phyloP scores from a whole-genome alignment of 2,329 filamentous ascomycete species.

The Stagonosporopsis rhizophila region DNA sequence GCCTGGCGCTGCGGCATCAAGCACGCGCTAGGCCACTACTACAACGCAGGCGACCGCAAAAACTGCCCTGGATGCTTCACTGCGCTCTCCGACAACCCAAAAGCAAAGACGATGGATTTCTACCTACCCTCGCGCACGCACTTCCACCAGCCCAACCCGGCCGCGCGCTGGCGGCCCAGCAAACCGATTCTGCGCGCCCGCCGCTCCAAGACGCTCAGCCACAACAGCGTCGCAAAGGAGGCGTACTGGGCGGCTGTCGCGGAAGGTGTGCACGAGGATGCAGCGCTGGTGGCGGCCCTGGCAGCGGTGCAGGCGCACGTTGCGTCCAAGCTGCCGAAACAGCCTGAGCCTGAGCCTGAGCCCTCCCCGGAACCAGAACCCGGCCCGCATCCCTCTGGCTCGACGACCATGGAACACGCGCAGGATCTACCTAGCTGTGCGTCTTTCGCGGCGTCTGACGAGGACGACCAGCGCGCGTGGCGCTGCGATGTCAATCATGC shows the following conservation, averaged over 20 bases:
- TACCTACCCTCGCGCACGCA: conserved; percentile 30
- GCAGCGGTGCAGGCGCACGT: conserved; percentile 24
- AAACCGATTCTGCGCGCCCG: conserved; percentile 16
- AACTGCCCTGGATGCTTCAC: conserved; percentile 34
- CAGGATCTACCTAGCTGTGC: conserved; percentile 29
- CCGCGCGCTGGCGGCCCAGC: conserved; percentile 28
- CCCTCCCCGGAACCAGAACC: conserved; percentile 24
- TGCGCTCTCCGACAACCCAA: conserved; percentile 19
- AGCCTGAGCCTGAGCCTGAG: conserved; percentile 20
- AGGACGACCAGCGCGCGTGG: conserved; percentile 31
- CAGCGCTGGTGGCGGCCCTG: conserved; percentile 22
- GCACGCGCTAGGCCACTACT: conserved; percentile 38
- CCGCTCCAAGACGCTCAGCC: conserved; percentile 17
- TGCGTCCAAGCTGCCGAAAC: conserved; percentile 16
- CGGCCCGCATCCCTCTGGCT: conserved; percentile 36
- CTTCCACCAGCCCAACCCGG: conserved; percentile 26
- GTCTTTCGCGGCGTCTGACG: conserved; percentile 22
- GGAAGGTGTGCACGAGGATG: conserved; percentile 15
- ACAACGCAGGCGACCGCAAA: conserved; percentile 38
- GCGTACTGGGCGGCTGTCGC: conserved; percentile 30
- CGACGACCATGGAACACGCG: conserved; percentile 36
- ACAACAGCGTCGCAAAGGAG: conserved; percentile 38
- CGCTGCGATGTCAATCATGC: conserved; percentile 39
- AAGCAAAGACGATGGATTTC: conserved; percentile 34
- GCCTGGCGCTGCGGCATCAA: conserved; percentile 39